Base-by-base conservation (phyloP, 331 rosid genomes). In the Erythrophleum ivorense region DNA sequence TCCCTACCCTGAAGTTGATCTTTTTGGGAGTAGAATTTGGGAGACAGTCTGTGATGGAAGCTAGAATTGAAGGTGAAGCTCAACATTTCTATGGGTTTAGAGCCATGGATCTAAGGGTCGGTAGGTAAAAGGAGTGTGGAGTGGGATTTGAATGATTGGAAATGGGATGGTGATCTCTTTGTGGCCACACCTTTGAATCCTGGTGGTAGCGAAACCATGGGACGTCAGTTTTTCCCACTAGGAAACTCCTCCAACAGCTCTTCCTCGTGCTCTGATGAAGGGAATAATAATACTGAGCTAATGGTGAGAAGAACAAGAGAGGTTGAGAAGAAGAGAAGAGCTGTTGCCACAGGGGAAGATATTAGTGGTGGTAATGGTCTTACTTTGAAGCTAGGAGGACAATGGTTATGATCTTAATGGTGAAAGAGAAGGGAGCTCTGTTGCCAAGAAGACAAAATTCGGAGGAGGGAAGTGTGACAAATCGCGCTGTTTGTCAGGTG, bases 401-500 rank as follows among this genome's bases (percentile, higher is more conserved):
- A 81, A n/a, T 81, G 89, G 77, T 81, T 81, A 81, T 57, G n/a
- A n/a, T n/a, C n/a, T 85, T 81, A 8, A 38, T 72, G 60, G 71
- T 68, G 52, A 94, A 89, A 71, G 88, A 91, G 80, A 96, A 92
- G 58, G 66, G 45, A 81, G 50, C 18, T 84, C 82, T 84, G 85
- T 76, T 33, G 85, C 82, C 48, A 34, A 15, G 71, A 62, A 79
- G 29, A 89, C 89, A 85, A 91, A 92, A 69, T 73, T 88, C 4
- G 90, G 86, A 85, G 80, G 84, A 33, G 79, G 93, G 88, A 18
- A 83, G 84, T 65, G 36, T 64, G 75, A 79, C 89, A 12, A 89
- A 78, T 83, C 88, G 92, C 12, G 83, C 95, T 24, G 78, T 73
- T 81, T 92, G 97, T 82, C 97, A 92, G 85, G 97, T 88, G 40